Conservation (phyloP, 1,284 basidiomycete genomes). For the Pseudozyma flocculosa region DNA sequence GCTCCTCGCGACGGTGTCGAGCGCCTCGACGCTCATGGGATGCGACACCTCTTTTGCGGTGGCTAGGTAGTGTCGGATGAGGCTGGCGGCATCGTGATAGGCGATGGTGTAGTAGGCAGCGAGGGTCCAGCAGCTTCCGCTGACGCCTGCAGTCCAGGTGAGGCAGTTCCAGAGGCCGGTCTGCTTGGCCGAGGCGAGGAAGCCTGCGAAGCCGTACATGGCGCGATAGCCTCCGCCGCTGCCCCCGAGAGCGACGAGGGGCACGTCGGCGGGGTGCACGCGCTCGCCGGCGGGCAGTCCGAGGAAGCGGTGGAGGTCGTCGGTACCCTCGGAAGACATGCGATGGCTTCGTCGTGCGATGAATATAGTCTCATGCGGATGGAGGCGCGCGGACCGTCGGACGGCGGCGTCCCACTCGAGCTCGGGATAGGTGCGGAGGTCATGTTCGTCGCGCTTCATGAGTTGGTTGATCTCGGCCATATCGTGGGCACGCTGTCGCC, state of each 20-base stretch:
- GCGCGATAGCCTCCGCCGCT: conserved; percentile 58
- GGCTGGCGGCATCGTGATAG: conserved; percentile 28
- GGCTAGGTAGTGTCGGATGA: conserved; percentile 40
- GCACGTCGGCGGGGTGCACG: conserved; percentile 55
- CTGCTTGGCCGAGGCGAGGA: conserved; percentile 45
- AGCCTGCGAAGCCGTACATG: conserved; percentile 47
- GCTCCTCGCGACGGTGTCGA: conserved; percentile 47
- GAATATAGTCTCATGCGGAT: conserved; percentile 32
- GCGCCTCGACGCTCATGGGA: conserved; percentile 49
- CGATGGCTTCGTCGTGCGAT: conserved; percentile 17
- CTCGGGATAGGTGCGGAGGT: conserved; percentile 45
- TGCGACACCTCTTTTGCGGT: conserved; percentile 48
- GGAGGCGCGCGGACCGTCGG: conserved; percentile 32
- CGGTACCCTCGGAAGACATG: conserved; percentile 26
- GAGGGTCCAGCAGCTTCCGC: conserved; percentile 57
- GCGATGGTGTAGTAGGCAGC: conserved; percentile 47
- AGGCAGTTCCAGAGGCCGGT: conserved; percentile 50
- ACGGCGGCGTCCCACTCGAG: conserved; percentile 47
- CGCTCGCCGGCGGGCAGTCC: conserved; percentile 39
- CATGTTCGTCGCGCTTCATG: conserved; percentile 20
- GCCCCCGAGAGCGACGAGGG: conserved; percentile 55
- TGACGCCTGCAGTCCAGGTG: conserved; percentile 53
- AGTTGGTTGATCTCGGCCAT: conserved; percentile 35
- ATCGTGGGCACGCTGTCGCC: conserved; percentile 38
- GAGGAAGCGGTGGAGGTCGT: conserved; percentile 29